These are phyloP conservation scores for Phalaenopsis aphrodite DNA, from an alignment of 106 monocot genomes.

Conservation along the genomic window DNA sequence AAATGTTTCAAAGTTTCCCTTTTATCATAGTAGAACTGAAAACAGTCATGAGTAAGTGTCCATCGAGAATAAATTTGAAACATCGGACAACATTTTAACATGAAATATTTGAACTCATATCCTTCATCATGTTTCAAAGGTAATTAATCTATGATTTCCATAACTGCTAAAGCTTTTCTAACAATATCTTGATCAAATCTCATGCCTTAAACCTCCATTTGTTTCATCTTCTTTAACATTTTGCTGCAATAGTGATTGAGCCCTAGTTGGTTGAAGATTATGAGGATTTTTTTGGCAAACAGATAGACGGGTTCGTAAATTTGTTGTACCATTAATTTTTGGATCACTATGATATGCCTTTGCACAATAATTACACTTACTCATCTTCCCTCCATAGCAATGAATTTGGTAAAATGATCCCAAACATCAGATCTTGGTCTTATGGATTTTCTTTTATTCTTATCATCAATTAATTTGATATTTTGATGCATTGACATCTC, in stretches of 20 bases:
- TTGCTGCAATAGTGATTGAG: neutral
- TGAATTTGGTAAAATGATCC: neutral
- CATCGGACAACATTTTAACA: no score
- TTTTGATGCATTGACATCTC: neutral
- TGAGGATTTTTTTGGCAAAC: neutral
- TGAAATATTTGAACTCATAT: no score
- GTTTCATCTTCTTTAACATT: neutral
- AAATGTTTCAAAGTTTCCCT: no score
- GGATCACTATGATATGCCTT: neutral
- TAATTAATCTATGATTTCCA: no score
- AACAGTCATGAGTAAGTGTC: no score
- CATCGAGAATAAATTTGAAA: no score
- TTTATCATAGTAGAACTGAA: no score
- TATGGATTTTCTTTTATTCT: neutral
- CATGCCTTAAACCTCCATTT: neutral
- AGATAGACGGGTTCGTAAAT: neutral
- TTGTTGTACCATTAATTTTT: neutral
- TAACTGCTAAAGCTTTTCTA: no score
- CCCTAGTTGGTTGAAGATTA: neutral
- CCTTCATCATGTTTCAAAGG: no score
- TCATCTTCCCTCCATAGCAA: neutral
- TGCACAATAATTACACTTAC: neutral
- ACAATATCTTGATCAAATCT: neutral
- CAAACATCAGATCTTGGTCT: neutral
- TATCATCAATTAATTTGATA: no score